A percentile compares a stretch with the other conserved stretches of the same genome.
phyloP scores from a whole-genome alignment of 2,329 filamentous ascomycete species.

The Aspergillus calidoustus region DNA sequence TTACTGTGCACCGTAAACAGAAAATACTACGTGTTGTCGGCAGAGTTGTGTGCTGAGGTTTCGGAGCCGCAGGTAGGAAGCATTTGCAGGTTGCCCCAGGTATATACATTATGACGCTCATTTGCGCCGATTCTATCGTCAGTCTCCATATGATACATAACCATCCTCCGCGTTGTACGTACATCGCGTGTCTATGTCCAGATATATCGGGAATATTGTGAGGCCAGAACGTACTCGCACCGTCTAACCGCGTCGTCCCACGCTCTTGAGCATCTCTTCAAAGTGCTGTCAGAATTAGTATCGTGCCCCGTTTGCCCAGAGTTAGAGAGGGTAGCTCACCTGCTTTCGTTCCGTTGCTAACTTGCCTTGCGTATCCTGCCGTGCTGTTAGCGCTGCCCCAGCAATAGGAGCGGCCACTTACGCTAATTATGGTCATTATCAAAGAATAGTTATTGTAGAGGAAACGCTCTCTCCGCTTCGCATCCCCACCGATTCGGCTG shows the following conservation, averaged over 20 bases:
- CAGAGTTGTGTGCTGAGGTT: background rate
- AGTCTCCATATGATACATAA: slow-evolving; percentile 5
- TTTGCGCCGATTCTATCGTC: background rate
- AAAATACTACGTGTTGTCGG: too few species aligned
- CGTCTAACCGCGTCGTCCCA: slow-evolving; percentile 34
- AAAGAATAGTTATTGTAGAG: slow-evolving; percentile 96
- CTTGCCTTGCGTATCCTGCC: slow-evolving; percentile 52
- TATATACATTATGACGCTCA: slow-evolving; percentile 10
- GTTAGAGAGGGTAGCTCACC: slow-evolving; percentile 31
- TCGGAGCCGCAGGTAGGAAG: background rate
- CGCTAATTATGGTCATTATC: slow-evolving; percentile 88
- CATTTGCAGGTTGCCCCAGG: background rate
- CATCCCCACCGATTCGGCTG: slow-evolving; percentile 75
- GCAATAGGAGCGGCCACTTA: slow-evolving; percentile 32
- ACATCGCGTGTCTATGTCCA: slow-evolving; percentile 7
- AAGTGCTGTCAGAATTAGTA: slow-evolving; percentile 41
- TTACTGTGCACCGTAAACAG: too few species aligned
- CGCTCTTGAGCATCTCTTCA: slow-evolving; percentile 45
- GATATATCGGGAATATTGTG: background rate
- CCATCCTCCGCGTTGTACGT: background rate
- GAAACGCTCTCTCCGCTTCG: slow-evolving; percentile 82
- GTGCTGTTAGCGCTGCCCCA: slow-evolving; percentile 17
- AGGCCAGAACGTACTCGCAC: background rate
- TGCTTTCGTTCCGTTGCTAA: slow-evolving; percentile 70
- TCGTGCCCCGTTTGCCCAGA: background rate